Base-by-base conservation (phyloP, 2,329 filamentous ascomycete species). In the Paecilomyces variotii region DNA sequence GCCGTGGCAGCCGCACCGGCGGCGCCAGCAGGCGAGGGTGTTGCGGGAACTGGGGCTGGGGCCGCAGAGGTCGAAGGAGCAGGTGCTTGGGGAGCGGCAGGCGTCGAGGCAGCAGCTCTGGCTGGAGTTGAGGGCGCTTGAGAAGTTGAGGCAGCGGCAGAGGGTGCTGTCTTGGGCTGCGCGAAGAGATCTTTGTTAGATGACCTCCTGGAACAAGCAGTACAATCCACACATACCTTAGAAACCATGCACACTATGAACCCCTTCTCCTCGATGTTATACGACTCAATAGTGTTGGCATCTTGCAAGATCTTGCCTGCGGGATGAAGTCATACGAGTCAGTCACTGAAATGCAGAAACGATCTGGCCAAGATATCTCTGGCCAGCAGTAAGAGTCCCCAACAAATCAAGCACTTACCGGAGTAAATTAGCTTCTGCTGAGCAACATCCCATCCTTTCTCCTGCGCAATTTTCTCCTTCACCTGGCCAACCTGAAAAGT, bases 201-300 rank as follows among this genome's bases (percentile, higher is more conserved):
- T 25, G 32, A 34, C 12, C 26, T 9, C 30, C 27, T 54, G 26
- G 30, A 11, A 54, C 24, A 35, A 26, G 52, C 27, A 35, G 52
- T 14, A 5, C 24, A 19, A 51, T 6, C 54, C 49, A 35, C 51
- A 25, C 6, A 53, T 80, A 96, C 92, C 89, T 97, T 97, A 73
- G 90, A 91, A 68, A 96, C 87, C 87, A 99, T 96, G 80, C 94
- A 99, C 61, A 99, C 94, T 69, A 99, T 91, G 75, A 97, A 99
- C 39, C 94, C 94, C 83, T 97, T 99, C 84, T 97, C 94, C 78
- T 99, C 93, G 63, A 99, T 97, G 78, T 91, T 96, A 81, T 97
- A 97, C 49, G 90, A 92, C 76, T 91, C 91, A 67, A 99, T 89
- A 2, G 92, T 96, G 72, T 97, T 94, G 62, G 91, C 91, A 88